phyloP scores from a whole-genome alignment of 805 yeast genomes.

The Nakazawaea sp. region DNA sequence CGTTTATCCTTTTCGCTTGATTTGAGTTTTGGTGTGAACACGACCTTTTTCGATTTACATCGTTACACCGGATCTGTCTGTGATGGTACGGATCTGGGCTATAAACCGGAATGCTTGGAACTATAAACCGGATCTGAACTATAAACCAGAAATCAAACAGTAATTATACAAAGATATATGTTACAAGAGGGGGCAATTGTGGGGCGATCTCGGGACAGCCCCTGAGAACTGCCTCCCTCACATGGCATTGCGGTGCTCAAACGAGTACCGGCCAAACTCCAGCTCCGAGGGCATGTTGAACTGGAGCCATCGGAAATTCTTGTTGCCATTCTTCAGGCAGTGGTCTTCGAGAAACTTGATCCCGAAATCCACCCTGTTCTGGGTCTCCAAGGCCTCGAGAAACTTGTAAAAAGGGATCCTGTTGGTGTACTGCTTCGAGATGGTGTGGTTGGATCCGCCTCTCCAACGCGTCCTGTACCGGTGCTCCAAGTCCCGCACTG shows the following conservation, averaged over 20 bases:
- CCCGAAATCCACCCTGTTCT: conserved; percentile 9
- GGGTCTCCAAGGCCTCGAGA: conserved; percentile 8
- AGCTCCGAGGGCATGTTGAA: conserved; percentile 9
- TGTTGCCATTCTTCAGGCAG: conserved; percentile 8
- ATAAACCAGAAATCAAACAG: too few species aligned
- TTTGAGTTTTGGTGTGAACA: too few species aligned
- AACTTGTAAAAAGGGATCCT: conserved; percentile 10
- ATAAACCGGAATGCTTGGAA: too few species aligned
- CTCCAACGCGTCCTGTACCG: conserved; percentile 36
- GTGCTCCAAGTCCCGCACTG: conserved; percentile 31
- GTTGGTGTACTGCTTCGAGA: conserved; percentile 18
- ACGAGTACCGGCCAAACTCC: conserved; percentile 5
- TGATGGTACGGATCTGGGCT: too few species aligned
- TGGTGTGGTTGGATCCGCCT: conserved; percentile 24
- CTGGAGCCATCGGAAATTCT: conserved; percentile 11
- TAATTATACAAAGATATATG: too few species aligned
- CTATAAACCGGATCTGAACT: too few species aligned
- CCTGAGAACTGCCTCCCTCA: too few species aligned
- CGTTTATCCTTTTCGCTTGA: too few species aligned
- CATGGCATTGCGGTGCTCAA: conserved; percentile 1
- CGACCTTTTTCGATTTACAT: too few species aligned
- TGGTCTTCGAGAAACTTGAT: conserved; percentile 9
- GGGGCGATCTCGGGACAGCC: too few species aligned
- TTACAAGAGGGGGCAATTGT: too few species aligned
- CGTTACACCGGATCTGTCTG: too few species aligned